These are phyloP conservation scores for Sporothrix dimorphospora DNA, from an alignment of 2,329 filamentous ascomycete genomes.

Conservation along the genomic window DNA sequence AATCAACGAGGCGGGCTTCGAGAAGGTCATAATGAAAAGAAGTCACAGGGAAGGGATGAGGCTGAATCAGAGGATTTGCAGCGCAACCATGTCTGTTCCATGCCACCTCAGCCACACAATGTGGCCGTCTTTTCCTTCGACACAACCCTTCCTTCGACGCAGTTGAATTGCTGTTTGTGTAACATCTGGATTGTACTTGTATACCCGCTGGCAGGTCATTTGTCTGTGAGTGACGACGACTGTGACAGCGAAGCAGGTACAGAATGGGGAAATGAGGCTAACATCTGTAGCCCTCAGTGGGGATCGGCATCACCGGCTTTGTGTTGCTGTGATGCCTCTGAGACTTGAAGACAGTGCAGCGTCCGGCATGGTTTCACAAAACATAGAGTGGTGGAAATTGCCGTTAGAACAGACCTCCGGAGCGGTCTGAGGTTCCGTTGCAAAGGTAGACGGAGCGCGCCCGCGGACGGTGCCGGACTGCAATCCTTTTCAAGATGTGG, in stretches of 20 bases:
- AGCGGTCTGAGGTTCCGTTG: background rate
- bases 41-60: background rate
- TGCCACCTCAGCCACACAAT: background rate
- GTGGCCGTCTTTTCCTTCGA: background rate
- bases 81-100: background rate
- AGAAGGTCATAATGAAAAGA: background rate
- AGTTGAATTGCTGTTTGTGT: background rate
- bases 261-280: background rate
- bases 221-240: background rate
- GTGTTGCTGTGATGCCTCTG: background rate
- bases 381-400: background rate
- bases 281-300: background rate
- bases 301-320: conserved; percentile 1
- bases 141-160: background rate
- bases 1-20: background rate
- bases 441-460: background rate
- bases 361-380: background rate
- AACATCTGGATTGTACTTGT: background rate
- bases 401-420: background rate
- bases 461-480: background rate
- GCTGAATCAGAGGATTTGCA: background rate
- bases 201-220: background rate
- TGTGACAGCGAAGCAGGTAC: conserved; percentile 2
- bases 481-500: background rate
- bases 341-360: background rate